Evolutionary conservation across 2,329 filamentous ascomycete genomes (phyloP).

Genomic region (Colletotrichum orbiculare): DNA sequence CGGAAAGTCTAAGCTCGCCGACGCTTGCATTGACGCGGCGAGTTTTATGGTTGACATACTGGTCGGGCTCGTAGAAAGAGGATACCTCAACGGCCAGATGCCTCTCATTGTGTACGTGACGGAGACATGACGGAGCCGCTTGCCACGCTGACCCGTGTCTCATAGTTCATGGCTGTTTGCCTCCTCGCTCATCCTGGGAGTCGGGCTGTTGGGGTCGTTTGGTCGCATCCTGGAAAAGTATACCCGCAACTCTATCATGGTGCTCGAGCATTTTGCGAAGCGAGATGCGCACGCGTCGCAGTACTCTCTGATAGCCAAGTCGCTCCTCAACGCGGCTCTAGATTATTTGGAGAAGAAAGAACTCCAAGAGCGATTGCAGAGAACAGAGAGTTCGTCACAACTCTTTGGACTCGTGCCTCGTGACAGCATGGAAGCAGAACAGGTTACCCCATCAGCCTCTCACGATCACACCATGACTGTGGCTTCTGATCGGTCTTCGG

Average conservation of each 20-base stretch:
- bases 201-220: slow-evolving; percentile 63
- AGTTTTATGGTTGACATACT: slow-evolving; percentile 64
- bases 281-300: slow-evolving; percentile 62
- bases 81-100: slow-evolving; percentile 55
- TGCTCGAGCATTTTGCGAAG: slow-evolving; percentile 61
- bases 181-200: slow-evolving; percentile 61
- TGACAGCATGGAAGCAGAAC: slow-evolving; percentile 32
- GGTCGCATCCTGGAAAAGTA: slow-evolving; percentile 64
- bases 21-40: slow-evolving; percentile 66
- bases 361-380: slow-evolving; percentile 55
- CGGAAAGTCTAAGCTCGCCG: slow-evolving; percentile 61
- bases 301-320: slow-evolving; percentile 65
- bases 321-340: slow-evolving; percentile 57
- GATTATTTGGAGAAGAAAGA: slow-evolving; percentile 61
- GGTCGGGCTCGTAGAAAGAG: slow-evolving; percentile 55
- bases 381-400: slow-evolving; percentile 63
- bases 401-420: slow-evolving; percentile 61
- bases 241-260: slow-evolving; percentile 57
- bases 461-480: slow-evolving; percentile 22
- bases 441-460: slow-evolving; percentile 21
- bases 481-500: neutral
- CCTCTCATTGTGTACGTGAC: slow-evolving; percentile 62
- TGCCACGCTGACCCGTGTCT: neutral
- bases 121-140: neutral
- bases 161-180: slow-evolving; percentile 65